Evolutionary conservation across 257 asterid species (phyloP).

Genomic region (Solanum sejunctum): DNA sequence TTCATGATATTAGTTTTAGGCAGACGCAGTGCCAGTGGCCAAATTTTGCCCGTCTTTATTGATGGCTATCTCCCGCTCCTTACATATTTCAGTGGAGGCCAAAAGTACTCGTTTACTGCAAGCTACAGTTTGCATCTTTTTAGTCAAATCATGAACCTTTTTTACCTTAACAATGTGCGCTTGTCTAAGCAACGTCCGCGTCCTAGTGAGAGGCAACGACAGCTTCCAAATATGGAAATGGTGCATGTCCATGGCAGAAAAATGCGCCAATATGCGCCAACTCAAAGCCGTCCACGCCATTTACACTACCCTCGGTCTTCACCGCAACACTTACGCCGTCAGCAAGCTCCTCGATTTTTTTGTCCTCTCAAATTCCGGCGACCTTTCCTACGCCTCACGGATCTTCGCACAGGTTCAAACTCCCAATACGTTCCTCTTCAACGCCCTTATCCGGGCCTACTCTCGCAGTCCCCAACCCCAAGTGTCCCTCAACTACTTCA

Average conservation of each 20-base stretch:
- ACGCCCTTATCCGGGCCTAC: slow-evolving; percentile 56
- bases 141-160: background rate
- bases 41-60: background rate
- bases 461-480: slow-evolving; percentile 25
- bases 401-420: slow-evolving; percentile 44
- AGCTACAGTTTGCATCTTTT: background rate
- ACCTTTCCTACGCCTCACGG: slow-evolving; percentile 37
- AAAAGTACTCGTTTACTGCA: no score
- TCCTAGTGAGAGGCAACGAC: background rate
- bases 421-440: slow-evolving; percentile 57
- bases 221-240: slow-evolving; percentile 22
- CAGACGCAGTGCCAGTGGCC: no score
- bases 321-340: slow-evolving; percentile 30
- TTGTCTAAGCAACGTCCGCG: background rate
- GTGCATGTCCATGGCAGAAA: slow-evolving; percentile 21
- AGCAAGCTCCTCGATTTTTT: slow-evolving; percentile 58
- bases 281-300: slow-evolving; percentile 59
- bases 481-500: slow-evolving; percentile 26
- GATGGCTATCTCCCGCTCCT: background rate
- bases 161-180: background rate
- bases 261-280: slow-evolving; percentile 39
- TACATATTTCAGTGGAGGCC: no score
- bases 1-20: background rate
- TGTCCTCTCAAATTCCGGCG: slow-evolving; percentile 32
- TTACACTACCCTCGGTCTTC: slow-evolving; percentile 46